Base-by-base conservation (phyloP, 306 rosid genomes). In the Quercus glauca region DNA sequence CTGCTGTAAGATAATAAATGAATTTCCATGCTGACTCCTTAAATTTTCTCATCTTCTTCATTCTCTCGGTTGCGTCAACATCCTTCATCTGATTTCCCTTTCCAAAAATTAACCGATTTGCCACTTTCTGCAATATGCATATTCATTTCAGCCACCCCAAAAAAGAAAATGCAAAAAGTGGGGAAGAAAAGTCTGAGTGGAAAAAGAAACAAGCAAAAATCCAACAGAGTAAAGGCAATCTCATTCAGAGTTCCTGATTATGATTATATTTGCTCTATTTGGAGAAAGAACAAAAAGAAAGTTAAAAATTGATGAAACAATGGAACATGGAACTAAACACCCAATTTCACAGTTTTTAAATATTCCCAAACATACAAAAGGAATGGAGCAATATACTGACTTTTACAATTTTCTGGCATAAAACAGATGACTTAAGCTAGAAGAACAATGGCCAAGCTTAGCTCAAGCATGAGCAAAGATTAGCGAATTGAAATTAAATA, bases 1-100 rank as follows among this genome's bases (percentile, higher is more conserved):
- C 99, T 3, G 99, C 97, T 2, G 98, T 89, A 64, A 92, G 87
- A 89, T 76, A 95, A 86, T 92, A 95, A 77, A 92, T 55, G 73
- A 83, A 91, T 86, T 95, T 95, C 99, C 99, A 95, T 17, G 99
- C 99, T 33, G 99, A 95, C 84, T 95, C 99, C 86, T 91, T 92
- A 79, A 95, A 92, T 77, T 95, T 95, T 43, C 87, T 79, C 67
- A 95, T 92, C 93, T 86, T 95, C 89, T 89, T 92, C 84, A 76
- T 85, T 41, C 80, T 84, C 67, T 90, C 91, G 4, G 70, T 78
- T 3, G 91, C 76, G 57, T 88, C 75, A 71, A 86, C 60, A 86
- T 90, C 88, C 79, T 72, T 81, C 68, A 7, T 79, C 81, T 76
- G 82, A 79, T 79, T 74, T 31, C 89, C 91, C 84, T 86, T 90